These are phyloP conservation scores for Euphorbia neoarborescens DNA, from an alignment of 441 rosid genomes.

Conservation along the genomic window DNA sequence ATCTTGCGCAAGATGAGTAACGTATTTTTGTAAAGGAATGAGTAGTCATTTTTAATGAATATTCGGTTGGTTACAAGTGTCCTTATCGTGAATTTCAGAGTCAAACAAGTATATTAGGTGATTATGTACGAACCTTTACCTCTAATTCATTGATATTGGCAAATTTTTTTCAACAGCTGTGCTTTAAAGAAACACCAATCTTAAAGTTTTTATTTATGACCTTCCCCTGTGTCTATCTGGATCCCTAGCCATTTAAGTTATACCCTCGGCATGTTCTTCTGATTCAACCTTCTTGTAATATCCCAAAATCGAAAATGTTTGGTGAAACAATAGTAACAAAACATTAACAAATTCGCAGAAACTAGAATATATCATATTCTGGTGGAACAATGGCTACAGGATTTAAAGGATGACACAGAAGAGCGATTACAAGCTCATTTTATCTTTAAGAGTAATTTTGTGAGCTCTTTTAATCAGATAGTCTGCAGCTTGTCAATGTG, in stretches of 20 bases:
- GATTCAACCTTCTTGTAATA: neutral
- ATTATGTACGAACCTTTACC: neutral
- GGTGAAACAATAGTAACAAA: conserved; percentile 14
- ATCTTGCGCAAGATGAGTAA: neutral
- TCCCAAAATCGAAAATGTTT: too few relatives aligned
- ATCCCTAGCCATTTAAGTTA: neutral
- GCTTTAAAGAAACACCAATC: neutral
- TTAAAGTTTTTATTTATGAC: neutral
- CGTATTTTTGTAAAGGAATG: neutral
- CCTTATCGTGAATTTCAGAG: neutral
- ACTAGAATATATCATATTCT: conserved; percentile 50
- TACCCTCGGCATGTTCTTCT: neutral
- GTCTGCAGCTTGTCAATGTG: conserved; percentile 54
- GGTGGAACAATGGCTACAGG: conserved; percentile 68
- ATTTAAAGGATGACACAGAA: conserved; percentile 62
- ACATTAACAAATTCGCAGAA: conserved; percentile 40
- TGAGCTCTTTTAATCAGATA: conserved; percentile 55
- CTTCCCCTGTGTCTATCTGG: neutral
- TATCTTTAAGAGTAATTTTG: conserved; percentile 45
- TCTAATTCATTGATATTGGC: neutral
- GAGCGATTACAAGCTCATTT: conserved; percentile 58
- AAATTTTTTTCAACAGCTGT: neutral
- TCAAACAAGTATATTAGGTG: neutral
- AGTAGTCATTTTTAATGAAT: neutral
- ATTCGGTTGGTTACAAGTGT: neutral